These are phyloP conservation scores for Thymus quinquecostatus DNA, from an alignment of 257 asterid species.

Conservation along the genomic window DNA sequence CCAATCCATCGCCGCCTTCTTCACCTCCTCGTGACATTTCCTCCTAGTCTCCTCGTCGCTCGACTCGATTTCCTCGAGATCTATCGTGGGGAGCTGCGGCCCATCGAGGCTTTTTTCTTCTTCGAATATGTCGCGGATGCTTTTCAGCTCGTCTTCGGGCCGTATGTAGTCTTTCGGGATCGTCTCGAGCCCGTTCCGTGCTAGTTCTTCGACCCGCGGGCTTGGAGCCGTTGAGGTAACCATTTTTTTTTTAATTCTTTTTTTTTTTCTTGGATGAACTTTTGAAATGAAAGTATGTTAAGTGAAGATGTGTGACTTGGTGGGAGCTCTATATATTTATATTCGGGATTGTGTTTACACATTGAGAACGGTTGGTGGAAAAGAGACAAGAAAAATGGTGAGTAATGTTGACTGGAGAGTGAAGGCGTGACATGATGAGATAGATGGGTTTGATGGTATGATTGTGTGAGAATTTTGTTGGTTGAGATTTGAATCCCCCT, in stretches of 20 bases:
- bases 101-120: slow-evolving; percentile 59
- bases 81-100: slow-evolving; percentile 66
- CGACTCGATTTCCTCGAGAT: slow-evolving; percentile 49
- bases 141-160: slow-evolving; percentile 62
- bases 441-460: no score
- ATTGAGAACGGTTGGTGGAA: not conserved
- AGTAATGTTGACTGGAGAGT: slow-evolving; percentile 40
- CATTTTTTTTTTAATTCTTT: not conserved
- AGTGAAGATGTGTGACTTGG: not conserved
- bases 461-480: no score
- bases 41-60: slow-evolving; percentile 42
- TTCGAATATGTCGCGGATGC: slow-evolving; percentile 62
- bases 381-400: slow-evolving; percentile 21
- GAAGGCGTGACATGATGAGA: no score
- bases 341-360: not conserved
- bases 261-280: not conserved
- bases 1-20: slow-evolving; percentile 81
- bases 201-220: slow-evolving; percentile 67
- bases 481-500: no score
- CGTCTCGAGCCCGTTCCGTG: slow-evolving; percentile 56
- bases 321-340: not conserved
- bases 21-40: slow-evolving; percentile 59
- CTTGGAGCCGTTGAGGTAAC: slow-evolving; percentile 32
- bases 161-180: slow-evolving; percentile 85
- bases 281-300: not conserved